A percentile compares a stretch with the other conserved stretches of the same genome.
phyloP scores from a whole-genome alignment of 1,139 yeast species.

The Taphrina communis region DNA sequence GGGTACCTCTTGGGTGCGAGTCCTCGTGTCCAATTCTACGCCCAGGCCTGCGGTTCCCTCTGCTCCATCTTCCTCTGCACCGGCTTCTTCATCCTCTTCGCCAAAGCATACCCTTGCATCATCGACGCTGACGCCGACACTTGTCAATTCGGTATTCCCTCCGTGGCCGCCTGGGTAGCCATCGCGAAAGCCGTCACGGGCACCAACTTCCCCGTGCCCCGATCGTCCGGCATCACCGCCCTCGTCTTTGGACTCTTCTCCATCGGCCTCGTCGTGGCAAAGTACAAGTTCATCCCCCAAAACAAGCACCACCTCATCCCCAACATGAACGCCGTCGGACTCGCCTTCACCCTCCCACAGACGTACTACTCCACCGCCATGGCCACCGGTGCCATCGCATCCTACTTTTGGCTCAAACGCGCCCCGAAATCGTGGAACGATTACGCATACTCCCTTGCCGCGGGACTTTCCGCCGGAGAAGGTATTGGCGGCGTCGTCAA shows the following conservation, averaged over 20 bases:
- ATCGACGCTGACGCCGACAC: slow-evolving; percentile 28
- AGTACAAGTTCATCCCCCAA: slow-evolving; percentile 37
- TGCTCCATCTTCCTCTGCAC: slow-evolving; percentile 40
- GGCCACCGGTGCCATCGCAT: slow-evolving; percentile 39
- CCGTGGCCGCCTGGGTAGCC: slow-evolving; percentile 42
- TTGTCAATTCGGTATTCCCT: slow-evolving; percentile 39
- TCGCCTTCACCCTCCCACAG: slow-evolving; percentile 43
- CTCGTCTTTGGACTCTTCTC: slow-evolving; percentile 38
- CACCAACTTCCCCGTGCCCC: slow-evolving; percentile 34
- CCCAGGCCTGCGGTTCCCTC: slow-evolving; percentile 40
- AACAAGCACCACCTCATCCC: slow-evolving; percentile 33
- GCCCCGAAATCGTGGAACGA: slow-evolving; percentile 39
- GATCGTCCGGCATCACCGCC: slow-evolving; percentile 33
- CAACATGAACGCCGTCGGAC: slow-evolving; percentile 43
- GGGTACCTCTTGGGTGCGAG: slow-evolving; percentile 42
- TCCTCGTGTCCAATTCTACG: slow-evolving; percentile 41
- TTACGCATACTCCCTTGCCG: slow-evolving; percentile 41
- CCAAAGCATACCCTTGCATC: slow-evolving; percentile 42
- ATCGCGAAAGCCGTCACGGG: slow-evolving; percentile 41
- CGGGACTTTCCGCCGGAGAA: slow-evolving; percentile 42
- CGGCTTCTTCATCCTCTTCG: slow-evolving; percentile 41
- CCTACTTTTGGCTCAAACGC: slow-evolving; percentile 40
- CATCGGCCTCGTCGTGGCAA: slow-evolving; percentile 22
- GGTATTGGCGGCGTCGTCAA: slow-evolving; percentile 43
- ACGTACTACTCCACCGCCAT: slow-evolving; percentile 42